These are phyloP conservation scores for Boletus vermiculosoides DNA, from an alignment of 768 basidiomycete genomes.

Conservation along the genomic window DNA sequence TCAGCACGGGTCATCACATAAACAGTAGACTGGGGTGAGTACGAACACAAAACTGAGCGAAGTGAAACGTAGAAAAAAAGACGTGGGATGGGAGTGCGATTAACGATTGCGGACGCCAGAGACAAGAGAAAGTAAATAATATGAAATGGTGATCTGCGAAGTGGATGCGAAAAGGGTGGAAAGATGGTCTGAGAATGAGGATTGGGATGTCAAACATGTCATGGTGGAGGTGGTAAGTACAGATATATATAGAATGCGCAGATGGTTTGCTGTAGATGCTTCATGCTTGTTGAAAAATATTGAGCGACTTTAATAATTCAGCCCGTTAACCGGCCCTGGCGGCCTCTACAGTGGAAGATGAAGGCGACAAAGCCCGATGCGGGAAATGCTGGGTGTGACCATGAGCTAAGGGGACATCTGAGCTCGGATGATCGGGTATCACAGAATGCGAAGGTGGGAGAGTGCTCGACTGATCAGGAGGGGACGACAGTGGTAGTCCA, in stretches of 20 bases:
- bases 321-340: slow-evolving; percentile 39
- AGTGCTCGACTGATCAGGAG: slow-evolving; percentile 26
- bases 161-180: slow-evolving; percentile 27
- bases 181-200: slow-evolving; percentile 27
- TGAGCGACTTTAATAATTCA: slow-evolving; percentile 39
- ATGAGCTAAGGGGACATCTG: slow-evolving; percentile 31
- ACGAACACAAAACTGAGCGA: slow-evolving; percentile 18
- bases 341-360: slow-evolving; percentile 40
- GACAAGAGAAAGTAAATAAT: slow-evolving; percentile 28
- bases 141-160: slow-evolving; percentile 28
- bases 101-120: slow-evolving; percentile 28
- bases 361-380: slow-evolving; percentile 39
- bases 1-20: slow-evolving; percentile 29
- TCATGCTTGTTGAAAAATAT: slow-evolving; percentile 39
- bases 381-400: slow-evolving; percentile 39
- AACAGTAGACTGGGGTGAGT: slow-evolving; percentile 28
- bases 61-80: slow-evolving; percentile 15
- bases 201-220: slow-evolving; percentile 35
- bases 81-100: slow-evolving; percentile 28
- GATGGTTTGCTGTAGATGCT: slow-evolving; percentile 40
- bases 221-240: slow-evolving; percentile 36
- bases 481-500: slow-evolving; percentile 34
- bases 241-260: slow-evolving; percentile 42
- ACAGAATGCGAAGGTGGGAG: slow-evolving; percentile 33
- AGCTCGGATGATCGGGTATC: slow-evolving; percentile 37